These are phyloP conservation scores for Penicillium glabrum DNA, from an alignment of 2,329 filamentous ascomycete genomes.

Conservation along the genomic window DNA sequence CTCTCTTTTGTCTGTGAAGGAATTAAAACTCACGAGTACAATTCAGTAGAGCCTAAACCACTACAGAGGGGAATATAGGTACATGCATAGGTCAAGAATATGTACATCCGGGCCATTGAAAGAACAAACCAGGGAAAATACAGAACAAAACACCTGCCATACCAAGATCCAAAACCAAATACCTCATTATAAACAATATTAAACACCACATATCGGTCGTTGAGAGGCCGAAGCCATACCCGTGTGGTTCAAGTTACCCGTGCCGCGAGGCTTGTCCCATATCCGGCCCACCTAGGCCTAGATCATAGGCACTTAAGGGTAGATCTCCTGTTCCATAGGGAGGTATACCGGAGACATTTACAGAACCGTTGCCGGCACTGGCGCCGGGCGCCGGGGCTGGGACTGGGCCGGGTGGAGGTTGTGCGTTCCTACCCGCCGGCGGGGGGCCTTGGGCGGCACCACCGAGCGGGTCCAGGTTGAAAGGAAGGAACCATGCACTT, in stretches of 20 bases:
- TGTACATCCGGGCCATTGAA: background rate
- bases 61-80: background rate
- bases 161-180: conserved; percentile 4
- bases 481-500: conserved; percentile 88
- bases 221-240: background rate
- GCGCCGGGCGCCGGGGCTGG: conserved; percentile 10
- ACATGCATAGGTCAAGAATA: background rate
- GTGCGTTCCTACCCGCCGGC: background rate
- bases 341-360: conserved; percentile 18
- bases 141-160: conserved; percentile 1
- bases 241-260: conserved; percentile 1
- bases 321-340: conserved; percentile 22
- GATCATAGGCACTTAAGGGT: conserved; percentile 27
- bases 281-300: conserved; percentile 23
- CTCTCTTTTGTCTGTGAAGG: background rate
- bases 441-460: conserved; percentile 6
- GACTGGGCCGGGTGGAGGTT: conserved; percentile 4
- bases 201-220: conserved; percentile 16
- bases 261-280: conserved; percentile 18
- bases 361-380: background rate
- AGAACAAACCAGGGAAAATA: background rate
- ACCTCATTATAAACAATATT: conserved; percentile 7
- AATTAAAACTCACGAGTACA: background rate
- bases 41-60: background rate
- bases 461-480: conserved; percentile 73